These are phyloP conservation scores for Pichia sp. DNA, from an alignment of 1,139 yeast species.

Conservation along the genomic window DNA sequence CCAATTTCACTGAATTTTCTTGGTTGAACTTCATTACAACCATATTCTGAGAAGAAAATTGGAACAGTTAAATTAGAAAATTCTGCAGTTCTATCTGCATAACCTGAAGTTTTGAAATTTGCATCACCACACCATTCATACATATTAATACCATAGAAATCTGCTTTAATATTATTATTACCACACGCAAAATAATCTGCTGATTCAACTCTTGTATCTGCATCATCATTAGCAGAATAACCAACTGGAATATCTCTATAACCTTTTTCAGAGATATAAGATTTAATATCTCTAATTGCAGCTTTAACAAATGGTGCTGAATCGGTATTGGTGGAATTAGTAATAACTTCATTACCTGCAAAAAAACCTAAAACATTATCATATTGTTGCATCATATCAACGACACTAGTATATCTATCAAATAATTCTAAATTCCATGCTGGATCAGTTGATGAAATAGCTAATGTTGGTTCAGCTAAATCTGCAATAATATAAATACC, in stretches of 20 bases:
- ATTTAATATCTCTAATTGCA: slow-evolving; percentile 70
- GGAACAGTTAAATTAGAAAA: slow-evolving; percentile 65
- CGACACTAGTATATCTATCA: slow-evolving; percentile 59
- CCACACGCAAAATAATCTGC: slow-evolving; percentile 80
- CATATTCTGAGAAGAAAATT: slow-evolving; percentile 73
- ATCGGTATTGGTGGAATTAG: slow-evolving; percentile 57
- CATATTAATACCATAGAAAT: slow-evolving; percentile 91
- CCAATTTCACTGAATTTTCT: slow-evolving; percentile 68
- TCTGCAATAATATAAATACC: slow-evolving; percentile 77
- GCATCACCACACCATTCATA: slow-evolving; percentile 93
- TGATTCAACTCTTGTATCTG: slow-evolving; percentile 55
- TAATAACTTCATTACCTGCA: slow-evolving; percentile 79
- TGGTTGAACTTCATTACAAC: slow-evolving; percentile 60
- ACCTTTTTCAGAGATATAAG: slow-evolving; percentile 51
- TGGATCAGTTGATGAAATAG: slow-evolving; percentile 59
- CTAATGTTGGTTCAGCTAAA: slow-evolving; percentile 59
- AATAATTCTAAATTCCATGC: slow-evolving; percentile 55
- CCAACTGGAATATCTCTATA: slow-evolving; percentile 74
- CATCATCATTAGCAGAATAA: slow-evolving; percentile 74
- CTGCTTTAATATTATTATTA: slow-evolving; percentile 58
- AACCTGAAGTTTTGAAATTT: slow-evolving; percentile 61
- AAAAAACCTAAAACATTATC: slow-evolving; percentile 72
- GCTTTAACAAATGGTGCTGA: slow-evolving; percentile 81
- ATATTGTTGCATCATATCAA: slow-evolving; percentile 58
- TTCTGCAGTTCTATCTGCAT: slow-evolving; percentile 62